Percentiles rank a stretch among this genome's conserved stretches.
Conservation (phyloP, 2,329 filamentous ascomycete genomes). For the Sordariomycetes sp. region DNA sequence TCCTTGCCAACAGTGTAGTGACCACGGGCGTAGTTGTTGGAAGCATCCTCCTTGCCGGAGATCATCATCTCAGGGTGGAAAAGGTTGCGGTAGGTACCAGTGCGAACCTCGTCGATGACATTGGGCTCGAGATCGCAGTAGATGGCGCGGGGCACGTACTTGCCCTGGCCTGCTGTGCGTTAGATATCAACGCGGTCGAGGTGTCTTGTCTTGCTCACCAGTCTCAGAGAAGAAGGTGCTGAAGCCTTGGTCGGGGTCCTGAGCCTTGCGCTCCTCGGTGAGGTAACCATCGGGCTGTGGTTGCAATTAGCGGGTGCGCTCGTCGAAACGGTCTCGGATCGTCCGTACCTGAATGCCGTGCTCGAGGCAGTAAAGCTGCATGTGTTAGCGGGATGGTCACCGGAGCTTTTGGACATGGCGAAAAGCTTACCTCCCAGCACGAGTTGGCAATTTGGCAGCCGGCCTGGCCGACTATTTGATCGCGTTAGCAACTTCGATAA, state of each 20-base stretch:
- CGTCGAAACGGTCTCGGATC: background rate
- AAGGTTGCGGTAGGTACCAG: conserved; percentile 87
- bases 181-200: background rate
- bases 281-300: conserved; percentile 91
- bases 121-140: conserved; percentile 99
- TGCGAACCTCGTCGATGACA: conserved; percentile 98
- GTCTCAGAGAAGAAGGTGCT: conserved; percentile 99
- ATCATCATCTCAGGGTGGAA: conserved; percentile 99
- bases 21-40: conserved; percentile 99
- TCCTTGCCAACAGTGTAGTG: conserved; percentile 99
- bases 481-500: conserved; percentile 2
- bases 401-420: conserved; percentile 1
- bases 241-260: conserved; percentile 92
- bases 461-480: conserved; percentile 86
- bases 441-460: conserved; percentile 99
- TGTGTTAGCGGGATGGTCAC: too few species aligned
- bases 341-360: conserved; percentile 86
- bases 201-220: too few species aligned
- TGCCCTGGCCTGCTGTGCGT: conserved; percentile 68
- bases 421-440: conserved; percentile 92
- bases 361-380: conserved; percentile 97
- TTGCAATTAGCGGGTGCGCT: background rate
- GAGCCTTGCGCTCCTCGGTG: conserved; percentile 93
- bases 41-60: conserved; percentile 99
- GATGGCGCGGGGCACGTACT: conserved; percentile 98